Conservation (phyloP, 768 basidiomycete species). For the Tylopilus plumbeoviolaceoides region DNA sequence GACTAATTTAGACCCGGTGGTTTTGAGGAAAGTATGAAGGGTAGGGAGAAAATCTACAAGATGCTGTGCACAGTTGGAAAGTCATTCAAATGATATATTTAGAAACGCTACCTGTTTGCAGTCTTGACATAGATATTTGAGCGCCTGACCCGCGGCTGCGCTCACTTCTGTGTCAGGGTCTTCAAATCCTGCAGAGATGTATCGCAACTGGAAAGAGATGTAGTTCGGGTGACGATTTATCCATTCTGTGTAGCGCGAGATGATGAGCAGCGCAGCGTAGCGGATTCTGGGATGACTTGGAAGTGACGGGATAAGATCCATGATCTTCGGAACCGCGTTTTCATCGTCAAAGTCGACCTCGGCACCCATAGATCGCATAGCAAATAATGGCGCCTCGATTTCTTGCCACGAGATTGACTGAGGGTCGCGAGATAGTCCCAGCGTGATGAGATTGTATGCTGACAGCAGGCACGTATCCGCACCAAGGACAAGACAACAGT, state of each 20-base stretch:
- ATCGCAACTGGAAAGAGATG: constrained; percentile 80
- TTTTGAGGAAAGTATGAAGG: constrained; percentile 81
- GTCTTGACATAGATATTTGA: constrained; percentile 96
- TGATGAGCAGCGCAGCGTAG: constrained; percentile 92
- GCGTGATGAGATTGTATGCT: constrained; percentile 76
- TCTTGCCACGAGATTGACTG: constrained; percentile 83
- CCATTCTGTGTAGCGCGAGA: constrained; percentile 97
- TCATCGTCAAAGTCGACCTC: constrained; percentile 82
- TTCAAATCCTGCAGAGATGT: constrained; percentile 90
- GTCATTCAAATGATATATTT: constrained; percentile 5
- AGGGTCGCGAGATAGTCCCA: constrained; percentile 60
- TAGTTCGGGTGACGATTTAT: constrained; percentile 85
- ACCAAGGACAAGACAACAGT: constrained; percentile 93
- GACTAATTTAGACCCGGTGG: constrained; percentile 70
- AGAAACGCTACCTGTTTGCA: constrained; percentile 66
- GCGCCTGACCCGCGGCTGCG: constrained; percentile 91
- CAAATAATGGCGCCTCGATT: constrained; percentile 95
- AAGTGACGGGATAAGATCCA: constrained; percentile 88
- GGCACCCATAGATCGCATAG: constrained; percentile 97
- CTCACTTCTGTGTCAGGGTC: constrained; percentile 75
- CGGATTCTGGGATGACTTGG: constrained; percentile 89
- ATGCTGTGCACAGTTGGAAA: constrained; percentile 48
- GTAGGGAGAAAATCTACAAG: constrained; percentile 89
- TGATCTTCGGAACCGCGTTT: constrained; percentile 88
- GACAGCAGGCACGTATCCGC: constrained; percentile 78